Evolutionary conservation across 345 rosid species (phyloP), one percentile per base, ranked within the genome.

Genomic region (Trapa incisa): DNA sequence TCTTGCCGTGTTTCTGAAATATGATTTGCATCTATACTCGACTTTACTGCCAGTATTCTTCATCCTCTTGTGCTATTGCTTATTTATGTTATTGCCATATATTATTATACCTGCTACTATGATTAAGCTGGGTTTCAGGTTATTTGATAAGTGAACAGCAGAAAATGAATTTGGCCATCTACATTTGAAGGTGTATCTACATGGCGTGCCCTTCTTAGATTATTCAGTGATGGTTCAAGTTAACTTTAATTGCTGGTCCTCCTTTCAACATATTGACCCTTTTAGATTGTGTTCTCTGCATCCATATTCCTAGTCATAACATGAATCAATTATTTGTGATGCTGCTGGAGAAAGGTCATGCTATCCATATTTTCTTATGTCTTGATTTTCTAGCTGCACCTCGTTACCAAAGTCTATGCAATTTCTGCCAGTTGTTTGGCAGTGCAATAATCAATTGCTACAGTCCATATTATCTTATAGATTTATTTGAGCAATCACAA

Each of bases 241-340:
- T 22, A 22, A 50, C 66, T 69, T 67, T 37, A 53, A 63, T 76
- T 77, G 73, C 73, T 69, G 79, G 81, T 79, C 76, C 73, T 74
- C 73, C 75, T 75, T 75, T 74, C 66, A 43, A 79, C 71, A 67
- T 74, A 62, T 56, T 39, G 83, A 80, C 68, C 68, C 85, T 75
- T 61, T 64, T 50, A 39, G 80, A 74, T 68, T 71, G 62, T 68
- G 64, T 65, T 73, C 73, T 71, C 69, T 68, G 61, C 76, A 71
- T 74, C 67, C 62, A 74, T 78, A 70, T 68, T 73, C 70, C 74
- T 72, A 39, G 32, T 54, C 47, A 48, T 47, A 64, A 50, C 29
- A 42, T 1, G 38, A 32, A 17, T 61, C 57, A 1, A 0, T 12
- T 37, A 0, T 38, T 47, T 42, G 16, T 38, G 52, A 65, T 65